Conservation (phyloP, 306 rosid species). For the Cicer chorassanicum region DNA sequence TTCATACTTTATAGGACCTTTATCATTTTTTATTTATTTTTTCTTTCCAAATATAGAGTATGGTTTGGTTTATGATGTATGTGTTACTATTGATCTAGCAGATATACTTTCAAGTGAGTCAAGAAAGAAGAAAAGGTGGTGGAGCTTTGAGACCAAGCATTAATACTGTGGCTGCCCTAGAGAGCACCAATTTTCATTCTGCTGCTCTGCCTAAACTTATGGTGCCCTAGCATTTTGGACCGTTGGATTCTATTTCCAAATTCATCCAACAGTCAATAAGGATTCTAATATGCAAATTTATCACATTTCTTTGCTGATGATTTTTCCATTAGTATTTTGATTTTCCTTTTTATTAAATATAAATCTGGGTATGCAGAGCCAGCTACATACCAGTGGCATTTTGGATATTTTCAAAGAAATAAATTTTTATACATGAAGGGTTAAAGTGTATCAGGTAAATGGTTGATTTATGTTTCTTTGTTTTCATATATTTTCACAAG, state of each 20-base stretch:
- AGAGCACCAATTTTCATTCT: conserved; percentile 27
- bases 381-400: conserved; percentile 19
- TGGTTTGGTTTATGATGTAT: conserved; percentile 1
- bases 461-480: neutral
- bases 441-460: neutral
- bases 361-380: conserved; percentile 37
- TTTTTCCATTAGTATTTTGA: conserved; percentile 6
- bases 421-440: conserved; percentile 24
- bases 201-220: neutral
- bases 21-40: neutral
- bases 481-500: neutral
- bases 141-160: conserved; percentile 76
- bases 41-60: conserved; percentile 1
- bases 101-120: conserved; percentile 62
- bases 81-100: conserved; percentile 54
- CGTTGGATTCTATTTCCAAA: conserved; percentile 34
- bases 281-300: conserved; percentile 2
- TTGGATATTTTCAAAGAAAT: conserved; percentile 9
- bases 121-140: conserved; percentile 81
- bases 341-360: conserved; percentile 16
- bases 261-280: conserved; percentile 39
- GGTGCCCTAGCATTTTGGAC: conserved; percentile 33
- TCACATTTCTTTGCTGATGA: conserved; percentile 24
- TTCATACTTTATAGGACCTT: neutral
- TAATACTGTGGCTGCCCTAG: conserved; percentile 42